A percentile compares a stretch with the other conserved stretches of the same genome.
Evolutionary conservation across 495 filamentous ascomycete species (phyloP).

Genomic region (Penicillium parvum): DNA sequence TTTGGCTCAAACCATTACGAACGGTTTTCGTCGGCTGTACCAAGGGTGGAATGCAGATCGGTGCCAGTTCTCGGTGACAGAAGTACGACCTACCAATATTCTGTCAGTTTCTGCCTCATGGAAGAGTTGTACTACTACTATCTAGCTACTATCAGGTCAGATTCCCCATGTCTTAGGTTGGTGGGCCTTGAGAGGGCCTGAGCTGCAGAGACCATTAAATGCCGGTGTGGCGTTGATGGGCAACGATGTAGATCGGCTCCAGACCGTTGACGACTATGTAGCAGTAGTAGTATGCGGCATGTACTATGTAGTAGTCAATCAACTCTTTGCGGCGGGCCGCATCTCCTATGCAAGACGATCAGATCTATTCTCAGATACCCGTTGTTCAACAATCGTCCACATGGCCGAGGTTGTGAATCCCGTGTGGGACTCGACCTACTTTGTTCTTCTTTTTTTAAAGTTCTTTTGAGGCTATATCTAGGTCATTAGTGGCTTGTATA

Average conservation of each 20-base stretch:
- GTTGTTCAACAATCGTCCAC: constrained; percentile 14
- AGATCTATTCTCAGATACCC: constrained; percentile 16
- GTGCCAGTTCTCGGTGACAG: constrained; percentile 2
- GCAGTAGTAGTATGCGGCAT: too few relatives aligned
- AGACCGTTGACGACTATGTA: not conserved
- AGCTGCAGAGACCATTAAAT: too few relatives aligned
- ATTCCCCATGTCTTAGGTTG: not conserved
- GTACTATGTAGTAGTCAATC: too few relatives aligned
- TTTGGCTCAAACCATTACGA: constrained; percentile 7
- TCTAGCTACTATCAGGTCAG: constrained; percentile 2
- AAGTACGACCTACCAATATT: too few relatives aligned
- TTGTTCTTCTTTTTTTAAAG: not conserved
- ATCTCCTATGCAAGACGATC: constrained; percentile 11
- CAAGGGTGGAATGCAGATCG: constrained; percentile 13
- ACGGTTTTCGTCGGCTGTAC: constrained; percentile 1
- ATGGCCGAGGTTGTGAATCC: constrained; percentile 9
- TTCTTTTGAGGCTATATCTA: not conserved
- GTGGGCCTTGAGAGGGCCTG: too few relatives aligned
- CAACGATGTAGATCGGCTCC: constrained; percentile 5
- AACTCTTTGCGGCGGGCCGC: constrained; percentile 12
- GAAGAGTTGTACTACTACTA: not conserved
- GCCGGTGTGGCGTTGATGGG: constrained; percentile 4
- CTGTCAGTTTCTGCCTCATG: not conserved
- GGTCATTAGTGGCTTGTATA: too few relatives aligned
- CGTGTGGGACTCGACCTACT: not conserved